A percentile compares a stretch with the other conserved stretches of the same genome.
These are phyloP conservation scores for Diplodia intermedia DNA, from an alignment of 2,329 filamentous ascomycete genomes.

Conservation along the genomic window DNA sequence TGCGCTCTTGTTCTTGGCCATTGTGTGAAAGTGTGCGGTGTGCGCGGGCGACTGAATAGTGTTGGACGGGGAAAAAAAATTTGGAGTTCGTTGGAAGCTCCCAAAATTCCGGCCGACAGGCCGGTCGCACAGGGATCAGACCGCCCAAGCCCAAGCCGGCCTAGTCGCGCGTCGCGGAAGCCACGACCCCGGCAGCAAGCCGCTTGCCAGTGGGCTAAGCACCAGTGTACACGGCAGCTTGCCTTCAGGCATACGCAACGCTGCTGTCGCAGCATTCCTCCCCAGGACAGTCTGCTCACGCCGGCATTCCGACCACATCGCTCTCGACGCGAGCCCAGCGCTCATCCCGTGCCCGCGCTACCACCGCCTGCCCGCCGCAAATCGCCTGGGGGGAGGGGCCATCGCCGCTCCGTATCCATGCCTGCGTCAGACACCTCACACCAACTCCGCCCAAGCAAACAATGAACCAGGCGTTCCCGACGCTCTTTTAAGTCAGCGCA, in stretches of 20 bases:
- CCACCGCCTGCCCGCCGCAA: constrained; percentile 18
- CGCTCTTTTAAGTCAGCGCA: constrained; percentile 14
- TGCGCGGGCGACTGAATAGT: background rate
- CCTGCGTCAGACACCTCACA: constrained; percentile 31
- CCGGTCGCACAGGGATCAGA: constrained; percentile 14
- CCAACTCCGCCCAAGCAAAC: constrained; percentile 25
- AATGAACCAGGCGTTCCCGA: constrained; percentile 31
- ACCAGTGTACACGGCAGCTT: constrained; percentile 25
- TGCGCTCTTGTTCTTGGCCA: constrained; percentile 32
- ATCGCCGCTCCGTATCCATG: constrained; percentile 29
- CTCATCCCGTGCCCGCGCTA: constrained; percentile 10
- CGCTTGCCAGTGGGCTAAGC: constrained; percentile 23
- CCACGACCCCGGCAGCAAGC: constrained; percentile 20
- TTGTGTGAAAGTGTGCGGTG: constrained; percentile 1
- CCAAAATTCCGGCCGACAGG: constrained; percentile 19
- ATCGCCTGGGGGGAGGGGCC: constrained; percentile 28
- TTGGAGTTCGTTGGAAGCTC: constrained; percentile 7
- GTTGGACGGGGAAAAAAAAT: constrained; percentile 6
- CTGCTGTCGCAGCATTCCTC: constrained; percentile 14
- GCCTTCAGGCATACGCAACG: constrained; percentile 20
- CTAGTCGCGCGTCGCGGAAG: constrained; percentile 20
- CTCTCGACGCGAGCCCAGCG: constrained; percentile 15
- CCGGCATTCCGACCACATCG: background rate
- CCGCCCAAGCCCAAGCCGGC: constrained; percentile 2
- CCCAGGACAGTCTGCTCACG: constrained; percentile 5